Evolutionary conservation across 2,329 filamentous ascomycete species (phyloP).

Genomic region (Hirsutella rhossiliensis): DNA sequence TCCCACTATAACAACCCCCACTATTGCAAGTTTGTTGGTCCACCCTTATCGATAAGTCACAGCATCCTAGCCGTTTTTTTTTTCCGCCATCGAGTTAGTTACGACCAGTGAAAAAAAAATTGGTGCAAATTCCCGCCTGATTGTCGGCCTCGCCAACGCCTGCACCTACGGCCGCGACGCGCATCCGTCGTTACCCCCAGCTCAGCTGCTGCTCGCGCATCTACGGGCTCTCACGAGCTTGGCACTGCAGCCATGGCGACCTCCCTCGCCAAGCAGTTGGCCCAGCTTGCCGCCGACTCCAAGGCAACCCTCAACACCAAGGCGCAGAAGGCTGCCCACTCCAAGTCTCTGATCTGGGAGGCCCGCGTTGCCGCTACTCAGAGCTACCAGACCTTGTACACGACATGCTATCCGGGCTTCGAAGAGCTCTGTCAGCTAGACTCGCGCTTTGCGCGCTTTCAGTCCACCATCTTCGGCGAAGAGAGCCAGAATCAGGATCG

Average conservation of each 20-base stretch:
- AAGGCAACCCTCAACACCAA: conserved; percentile 87
- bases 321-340: conserved; percentile 82
- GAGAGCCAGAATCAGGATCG: conserved; percentile 86
- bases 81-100: too few species aligned
- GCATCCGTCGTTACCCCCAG: too few species aligned
- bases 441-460: conserved; percentile 61
- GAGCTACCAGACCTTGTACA: conserved; percentile 80
- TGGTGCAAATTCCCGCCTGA: too few species aligned
- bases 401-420: conserved; percentile 79
- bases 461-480: conserved; percentile 76
- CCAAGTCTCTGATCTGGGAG: conserved; percentile 91
- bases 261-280: conserved; percentile 84
- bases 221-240: neutral
- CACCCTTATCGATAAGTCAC: too few species aligned
- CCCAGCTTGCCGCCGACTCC: conserved; percentile 79
- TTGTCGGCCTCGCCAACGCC: too few species aligned
- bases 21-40: too few species aligned
- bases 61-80: too few species aligned
- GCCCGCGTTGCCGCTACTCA: conserved; percentile 73
- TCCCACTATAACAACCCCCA: too few species aligned
- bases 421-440: conserved; percentile 86
- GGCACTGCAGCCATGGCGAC: conserved; percentile 53
- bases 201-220: too few species aligned
- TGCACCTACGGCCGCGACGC: too few species aligned
- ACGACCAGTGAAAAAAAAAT: too few species aligned